Conservation (phyloP, 1,284 basidiomycete species). For the Melampsora allii-populina region DNA sequence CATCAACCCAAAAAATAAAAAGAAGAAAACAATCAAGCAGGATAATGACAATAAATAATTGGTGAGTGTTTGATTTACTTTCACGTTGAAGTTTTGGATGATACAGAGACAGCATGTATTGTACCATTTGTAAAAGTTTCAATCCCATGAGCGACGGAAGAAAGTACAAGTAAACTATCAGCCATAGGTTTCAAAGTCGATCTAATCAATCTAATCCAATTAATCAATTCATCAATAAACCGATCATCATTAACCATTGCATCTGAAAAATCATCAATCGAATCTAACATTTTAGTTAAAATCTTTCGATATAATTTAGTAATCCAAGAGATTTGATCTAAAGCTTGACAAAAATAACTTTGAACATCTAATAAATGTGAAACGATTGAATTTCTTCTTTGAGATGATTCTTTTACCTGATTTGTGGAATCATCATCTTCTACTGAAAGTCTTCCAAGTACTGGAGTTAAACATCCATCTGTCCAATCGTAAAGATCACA, state of each 20-base stretch:
- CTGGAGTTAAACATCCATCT: not conserved
- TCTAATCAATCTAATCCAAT: not conserved
- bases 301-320: not conserved
- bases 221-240: not conserved
- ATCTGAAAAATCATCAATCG: not conserved
- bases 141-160: not conserved
- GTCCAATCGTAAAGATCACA: not conserved
- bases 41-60: too few relatives aligned
- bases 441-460: not conserved
- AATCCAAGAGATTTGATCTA: not conserved
- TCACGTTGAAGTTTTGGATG: too few relatives aligned
- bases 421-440: not conserved
- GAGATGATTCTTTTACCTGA: not conserved
- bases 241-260: not conserved
- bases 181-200: not conserved
- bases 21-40: too few relatives aligned
- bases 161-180: not conserved
- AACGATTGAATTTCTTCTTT: not conserved
- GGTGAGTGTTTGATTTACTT: too few relatives aligned
- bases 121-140: not conserved
- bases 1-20: too few relatives aligned
- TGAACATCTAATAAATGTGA: not conserved
- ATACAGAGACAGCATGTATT: not conserved
- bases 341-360: not conserved
- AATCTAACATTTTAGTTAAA: not conserved